phyloP scores from a whole-genome alignment of 768 basidiomycete genomes.

The Auriscalpium orientale region DNA sequence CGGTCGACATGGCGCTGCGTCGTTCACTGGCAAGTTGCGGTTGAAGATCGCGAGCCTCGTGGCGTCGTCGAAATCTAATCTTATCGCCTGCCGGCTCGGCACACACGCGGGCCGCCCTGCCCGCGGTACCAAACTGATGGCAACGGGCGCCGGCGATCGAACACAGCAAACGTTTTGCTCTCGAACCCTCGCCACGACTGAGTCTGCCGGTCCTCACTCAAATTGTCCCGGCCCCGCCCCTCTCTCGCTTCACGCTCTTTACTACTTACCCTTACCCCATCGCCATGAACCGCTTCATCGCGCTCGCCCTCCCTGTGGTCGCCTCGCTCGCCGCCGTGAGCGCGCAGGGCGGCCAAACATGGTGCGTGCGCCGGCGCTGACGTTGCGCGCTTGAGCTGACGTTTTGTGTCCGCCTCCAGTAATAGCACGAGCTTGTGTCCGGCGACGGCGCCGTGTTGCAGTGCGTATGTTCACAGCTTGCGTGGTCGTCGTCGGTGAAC shows the following conservation, averaged over 20 bases:
- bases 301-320: not conserved
- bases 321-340: slow-evolving; percentile 8
- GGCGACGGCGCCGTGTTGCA: slow-evolving; percentile 36
- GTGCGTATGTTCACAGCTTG: slow-evolving; percentile 21
- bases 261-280: not conserved
- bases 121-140: too few species aligned
- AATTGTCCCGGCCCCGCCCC: not conserved
- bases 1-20: too few species aligned
- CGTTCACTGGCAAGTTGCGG: too few species aligned
- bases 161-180: not conserved
- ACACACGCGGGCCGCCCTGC: too few species aligned
- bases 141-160: too few species aligned
- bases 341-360: slow-evolving; percentile 17
- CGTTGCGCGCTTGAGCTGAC: not conserved
- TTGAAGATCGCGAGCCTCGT: too few species aligned
- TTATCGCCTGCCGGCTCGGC: too few species aligned
- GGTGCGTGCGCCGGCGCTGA: slow-evolving; percentile 7
- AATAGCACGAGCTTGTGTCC: slow-evolving; percentile 31
- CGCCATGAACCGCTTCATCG: not conserved
- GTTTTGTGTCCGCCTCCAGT: slow-evolving; percentile 16
- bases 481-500: slow-evolving; percentile 1
- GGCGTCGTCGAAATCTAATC: too few species aligned
- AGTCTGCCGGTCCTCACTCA: not conserved
- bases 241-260: not conserved
- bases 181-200: not conserved